Evolutionary conservation across 768 basidiomycete species (phyloP).

Genomic region (Rhizopogon sp.): DNA sequence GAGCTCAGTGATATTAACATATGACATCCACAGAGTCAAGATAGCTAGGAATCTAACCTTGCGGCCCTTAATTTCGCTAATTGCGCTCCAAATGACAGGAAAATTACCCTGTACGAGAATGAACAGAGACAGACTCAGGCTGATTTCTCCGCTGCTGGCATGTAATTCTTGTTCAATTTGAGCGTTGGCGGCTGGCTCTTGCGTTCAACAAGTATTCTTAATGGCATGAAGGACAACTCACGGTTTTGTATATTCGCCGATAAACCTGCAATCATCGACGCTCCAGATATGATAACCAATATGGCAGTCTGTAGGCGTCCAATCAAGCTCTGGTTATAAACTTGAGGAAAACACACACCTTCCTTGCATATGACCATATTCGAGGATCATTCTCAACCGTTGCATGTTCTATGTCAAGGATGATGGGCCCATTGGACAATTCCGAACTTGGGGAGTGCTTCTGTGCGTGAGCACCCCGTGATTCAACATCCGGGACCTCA

Average conservation of each 20-base stretch:
- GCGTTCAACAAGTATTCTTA: neutral
- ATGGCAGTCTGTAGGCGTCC: too few relatives aligned
- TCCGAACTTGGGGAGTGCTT: neutral
- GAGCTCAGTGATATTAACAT: neutral
- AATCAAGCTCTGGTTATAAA: neutral
- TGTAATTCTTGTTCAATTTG: slow-evolving; percentile 58
- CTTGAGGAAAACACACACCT: slow-evolving; percentile 31
- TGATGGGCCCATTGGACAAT: neutral
- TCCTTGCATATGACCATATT: slow-evolving; percentile 48
- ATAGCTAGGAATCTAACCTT: slow-evolving; percentile 36
- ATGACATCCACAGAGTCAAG: neutral
- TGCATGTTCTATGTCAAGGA: slow-evolving; percentile 31
- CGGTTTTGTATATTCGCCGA: slow-evolving; percentile 24
- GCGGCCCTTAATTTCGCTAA: slow-evolving; percentile 74
- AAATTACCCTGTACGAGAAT: slow-evolving; percentile 64
- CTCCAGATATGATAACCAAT: slow-evolving; percentile 4
- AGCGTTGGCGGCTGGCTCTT: slow-evolving; percentile 54
- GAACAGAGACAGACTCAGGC: slow-evolving; percentile 65
- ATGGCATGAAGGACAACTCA: slow-evolving; percentile 5
- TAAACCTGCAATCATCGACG: slow-evolving; percentile 22
- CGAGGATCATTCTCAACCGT: slow-evolving; percentile 57
- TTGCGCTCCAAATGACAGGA: slow-evolving; percentile 64
- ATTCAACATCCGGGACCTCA: neutral
- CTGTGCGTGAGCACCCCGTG: neutral
- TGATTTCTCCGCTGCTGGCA: slow-evolving; percentile 58